Evolutionary conservation across 1,284 basidiomycete genomes (phyloP), one percentile per base, ranked within the genome.

Genomic region (Marasmius oreades): DNA sequence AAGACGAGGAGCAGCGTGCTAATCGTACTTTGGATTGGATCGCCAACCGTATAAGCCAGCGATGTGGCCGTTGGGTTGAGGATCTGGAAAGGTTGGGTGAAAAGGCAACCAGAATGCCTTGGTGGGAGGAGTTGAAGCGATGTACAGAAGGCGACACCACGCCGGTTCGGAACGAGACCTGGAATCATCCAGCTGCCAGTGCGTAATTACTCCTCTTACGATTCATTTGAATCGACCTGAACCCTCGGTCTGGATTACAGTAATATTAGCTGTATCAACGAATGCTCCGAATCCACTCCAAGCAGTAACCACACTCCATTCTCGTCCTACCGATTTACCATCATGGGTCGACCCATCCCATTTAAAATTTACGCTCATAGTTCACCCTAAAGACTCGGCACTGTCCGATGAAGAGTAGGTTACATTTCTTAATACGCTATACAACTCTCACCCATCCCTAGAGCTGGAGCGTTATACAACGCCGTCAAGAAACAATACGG

Each of bases 101-200:
- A 47, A 72, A 69, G 39, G 73, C 80, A 53, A 66, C 73, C 36
- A 75, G 79, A 54, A 84, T 86, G 11, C 90, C 88, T 2, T 92
- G 90, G 90, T 92, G 90, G 90, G 86, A 90, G 61, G 90, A 92
- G 67, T 74, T 92, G 33, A 77, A 78, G 64, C 76, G 82, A 18
- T 92, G 90, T 68, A 76, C 79, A 4, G 86, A 92, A 66, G 88
- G 88, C 2, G 88, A 92, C 64, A 77, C 82, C 69, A 74, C 85
- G 23, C 90, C 90, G 12, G 81, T 78, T 51, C 84, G 77, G 65
- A 67, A 72, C 1, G 90, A 92, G 66, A 85, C 82, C 44, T 92
- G 90, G 90, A 92, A 92, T 66, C 90, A 92, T 71, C 90, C 90
- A 47, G 80, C 84, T 54, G 82, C 90, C 37, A 73, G 90, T 92